phyloP scores from a whole-genome alignment of 2,329 filamentous ascomycete species.

The Beauveria brongniartii region DNA sequence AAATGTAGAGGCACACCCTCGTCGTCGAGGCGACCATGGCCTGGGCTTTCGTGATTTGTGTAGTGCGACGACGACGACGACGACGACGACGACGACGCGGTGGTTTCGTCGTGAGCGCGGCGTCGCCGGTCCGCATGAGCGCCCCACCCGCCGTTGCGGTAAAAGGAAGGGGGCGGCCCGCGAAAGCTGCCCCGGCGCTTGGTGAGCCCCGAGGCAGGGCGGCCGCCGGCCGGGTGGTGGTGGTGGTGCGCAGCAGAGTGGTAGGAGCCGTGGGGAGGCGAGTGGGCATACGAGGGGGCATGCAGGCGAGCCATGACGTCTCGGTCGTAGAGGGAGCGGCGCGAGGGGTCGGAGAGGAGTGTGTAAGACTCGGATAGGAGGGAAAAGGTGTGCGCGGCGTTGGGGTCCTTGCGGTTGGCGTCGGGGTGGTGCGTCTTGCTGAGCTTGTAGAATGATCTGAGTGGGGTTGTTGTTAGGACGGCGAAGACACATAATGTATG shows the following conservation, averaged over 20 bases:
- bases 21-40: slow-evolving; percentile 33
- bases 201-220: slow-evolving; percentile 74
- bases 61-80: background rate
- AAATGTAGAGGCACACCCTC: slow-evolving; percentile 70
- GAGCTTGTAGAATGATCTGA: slow-evolving; percentile 74
- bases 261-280: slow-evolving; percentile 36
- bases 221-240: slow-evolving; percentile 55
- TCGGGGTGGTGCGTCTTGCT: slow-evolving; percentile 92
- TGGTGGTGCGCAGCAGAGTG: slow-evolving; percentile 43
- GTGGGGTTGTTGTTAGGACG: background rate
- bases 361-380: slow-evolving; percentile 78
- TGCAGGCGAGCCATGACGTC: slow-evolving; percentile 47
- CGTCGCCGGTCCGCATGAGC: slow-evolving; percentile 50
- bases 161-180: slow-evolving; percentile 86
- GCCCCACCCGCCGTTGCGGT: slow-evolving; percentile 72
- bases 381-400: slow-evolving; percentile 68
- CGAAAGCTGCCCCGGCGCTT: slow-evolving; percentile 67
- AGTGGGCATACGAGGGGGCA: slow-evolving; percentile 19
- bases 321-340: slow-evolving; percentile 75
- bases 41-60: slow-evolving; percentile 15
- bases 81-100: background rate
- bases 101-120: slow-evolving; percentile 39
- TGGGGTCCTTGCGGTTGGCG: slow-evolving; percentile 69
- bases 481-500: background rate
- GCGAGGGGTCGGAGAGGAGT: slow-evolving; percentile 61